Evolutionary conservation across 352 stramenopile genomes (phyloP).

Genomic region (Thraustochytrium sp.): DNA sequence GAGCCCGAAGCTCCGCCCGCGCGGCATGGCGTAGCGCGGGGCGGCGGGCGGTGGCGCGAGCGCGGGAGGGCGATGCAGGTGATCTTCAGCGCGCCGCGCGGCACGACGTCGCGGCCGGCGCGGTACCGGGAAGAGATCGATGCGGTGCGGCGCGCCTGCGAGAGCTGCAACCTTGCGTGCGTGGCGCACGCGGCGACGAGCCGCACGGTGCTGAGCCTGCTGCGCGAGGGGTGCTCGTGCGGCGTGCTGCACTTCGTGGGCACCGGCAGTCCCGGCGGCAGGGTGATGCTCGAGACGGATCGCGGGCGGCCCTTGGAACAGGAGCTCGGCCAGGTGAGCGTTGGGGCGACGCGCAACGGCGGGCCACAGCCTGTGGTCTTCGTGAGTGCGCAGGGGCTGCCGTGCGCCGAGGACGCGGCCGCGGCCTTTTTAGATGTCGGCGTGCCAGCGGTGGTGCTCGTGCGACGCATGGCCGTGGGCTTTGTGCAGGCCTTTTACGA

Average conservation of each 20-base stretch:
- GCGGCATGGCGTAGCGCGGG: background rate
- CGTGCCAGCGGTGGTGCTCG: background rate
- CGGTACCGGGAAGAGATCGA: background rate
- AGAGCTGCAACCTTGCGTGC: background rate
- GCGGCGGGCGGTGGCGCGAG: background rate
- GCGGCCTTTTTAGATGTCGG: background rate
- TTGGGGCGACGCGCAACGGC: background rate
- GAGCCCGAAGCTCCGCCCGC: background rate
- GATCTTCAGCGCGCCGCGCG: slow-evolving; percentile 5
- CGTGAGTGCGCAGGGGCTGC: background rate
- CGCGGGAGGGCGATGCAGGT: background rate
- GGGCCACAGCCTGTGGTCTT: background rate
- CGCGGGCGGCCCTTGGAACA: background rate
- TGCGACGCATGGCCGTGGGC: background rate
- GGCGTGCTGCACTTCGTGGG: slow-evolving; percentile 19
- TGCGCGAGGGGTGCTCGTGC: background rate
- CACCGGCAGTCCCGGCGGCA: background rate
- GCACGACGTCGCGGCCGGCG: background rate
- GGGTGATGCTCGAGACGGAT: background rate
- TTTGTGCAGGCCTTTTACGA: slow-evolving; percentile 18
- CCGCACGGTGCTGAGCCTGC: background rate
- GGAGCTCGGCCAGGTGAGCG: background rate
- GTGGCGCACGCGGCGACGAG: background rate
- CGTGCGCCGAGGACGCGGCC: background rate
- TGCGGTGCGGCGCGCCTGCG: background rate